A percentile compares a stretch with the other conserved stretches of the same genome.
Evolutionary conservation across 169 alveolate species (phyloP).

Genomic region (Eimeria sp.): DNA sequence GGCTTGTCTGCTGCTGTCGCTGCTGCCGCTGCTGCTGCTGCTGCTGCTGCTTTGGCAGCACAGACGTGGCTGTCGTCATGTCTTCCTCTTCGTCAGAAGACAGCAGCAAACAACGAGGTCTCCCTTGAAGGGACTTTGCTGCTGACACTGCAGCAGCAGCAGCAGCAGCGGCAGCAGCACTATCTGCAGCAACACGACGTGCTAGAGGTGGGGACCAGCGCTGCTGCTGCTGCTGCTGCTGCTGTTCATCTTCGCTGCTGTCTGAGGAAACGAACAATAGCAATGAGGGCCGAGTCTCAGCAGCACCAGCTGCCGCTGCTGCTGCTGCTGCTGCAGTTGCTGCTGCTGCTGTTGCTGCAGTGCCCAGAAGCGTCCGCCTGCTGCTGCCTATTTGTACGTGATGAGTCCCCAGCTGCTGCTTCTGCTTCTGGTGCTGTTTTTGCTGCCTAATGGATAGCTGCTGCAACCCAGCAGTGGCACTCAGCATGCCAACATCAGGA

Average conservation of each 20-base stretch:
- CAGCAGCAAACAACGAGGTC: conserved; percentile 69
- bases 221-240: conserved; percentile 57
- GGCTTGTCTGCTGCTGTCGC: neutral
- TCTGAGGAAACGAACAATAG: conserved; percentile 33
- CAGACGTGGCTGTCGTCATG: neutral
- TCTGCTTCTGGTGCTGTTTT: conserved; percentile 5
- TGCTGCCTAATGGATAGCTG: neutral
- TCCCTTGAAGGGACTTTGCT: neutral
- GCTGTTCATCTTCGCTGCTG: conserved; percentile 39
- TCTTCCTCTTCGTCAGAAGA: conserved; percentile 61
- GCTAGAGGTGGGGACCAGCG: neutral
- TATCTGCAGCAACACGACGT: neutral
- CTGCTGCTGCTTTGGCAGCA: conserved; percentile 28
- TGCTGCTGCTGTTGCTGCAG: neutral
- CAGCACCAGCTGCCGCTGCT: conserved; percentile 55
- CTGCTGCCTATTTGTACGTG: neutral
- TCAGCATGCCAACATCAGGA: neutral
- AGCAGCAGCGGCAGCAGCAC: conserved; percentile 48
- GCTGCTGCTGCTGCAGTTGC: neutral
- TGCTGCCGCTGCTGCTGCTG: conserved; percentile 66
- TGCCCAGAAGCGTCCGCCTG: neutral
- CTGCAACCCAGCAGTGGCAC: conserved; percentile 6
- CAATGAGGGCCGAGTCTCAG: neutral
- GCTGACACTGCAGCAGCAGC: conserved; percentile 55
- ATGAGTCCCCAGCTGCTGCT: neutral